Base-by-base conservation (phyloP, 2,329 filamentous ascomycete genomes). In the Tolypocladium sp. region DNA sequence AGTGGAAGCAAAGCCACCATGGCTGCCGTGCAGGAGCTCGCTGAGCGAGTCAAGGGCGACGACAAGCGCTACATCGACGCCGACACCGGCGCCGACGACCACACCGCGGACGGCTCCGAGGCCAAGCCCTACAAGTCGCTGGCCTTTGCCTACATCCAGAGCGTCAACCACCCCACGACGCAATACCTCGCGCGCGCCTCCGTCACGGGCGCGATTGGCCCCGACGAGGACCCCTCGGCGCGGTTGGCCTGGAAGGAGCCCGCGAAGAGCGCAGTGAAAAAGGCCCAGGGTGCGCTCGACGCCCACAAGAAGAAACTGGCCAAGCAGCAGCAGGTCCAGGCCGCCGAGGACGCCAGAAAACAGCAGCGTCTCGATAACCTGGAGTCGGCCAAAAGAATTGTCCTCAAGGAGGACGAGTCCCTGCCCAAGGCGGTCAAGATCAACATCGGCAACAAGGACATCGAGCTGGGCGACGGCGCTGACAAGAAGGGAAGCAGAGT, bases 191-290 rank as follows among this genome's bases (percentile, higher is more conserved):
- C 82, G 55, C 85, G 88, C 71, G 88, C 89, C 65, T 88, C 85
- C 37, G 78, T 82, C 61, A 87, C 84, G 55, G 85, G 83, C 33
- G 72, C 82, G 27, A 74, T 82, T n/a, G 81, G 77, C 58, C 80
- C 82, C 65, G 82, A 82, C 70, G 86, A 85, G 62, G 89, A 91
- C 67, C 80, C 82, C 63, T 79, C 81, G 58, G 81, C 81, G 58
- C 82, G 84, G 64, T 74, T 87, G 63, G 82, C 85, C 66, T 96
- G 88, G 89, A 93, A 92, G 77, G 86, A 88, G 58, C 88, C 86
- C 25, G 87, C 89, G 61, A 95, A 94, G 79, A 89, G 88, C 61
- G 91, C 90, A 27, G 74, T 91, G 70, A 96, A 96, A 80, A 95
- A 95, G 77, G 89, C 88, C 4, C 84, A 85, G 77, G 87, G 86